phyloP scores from a whole-genome alignment of 106 monocot species.

The Vanilla planifolia region DNA sequence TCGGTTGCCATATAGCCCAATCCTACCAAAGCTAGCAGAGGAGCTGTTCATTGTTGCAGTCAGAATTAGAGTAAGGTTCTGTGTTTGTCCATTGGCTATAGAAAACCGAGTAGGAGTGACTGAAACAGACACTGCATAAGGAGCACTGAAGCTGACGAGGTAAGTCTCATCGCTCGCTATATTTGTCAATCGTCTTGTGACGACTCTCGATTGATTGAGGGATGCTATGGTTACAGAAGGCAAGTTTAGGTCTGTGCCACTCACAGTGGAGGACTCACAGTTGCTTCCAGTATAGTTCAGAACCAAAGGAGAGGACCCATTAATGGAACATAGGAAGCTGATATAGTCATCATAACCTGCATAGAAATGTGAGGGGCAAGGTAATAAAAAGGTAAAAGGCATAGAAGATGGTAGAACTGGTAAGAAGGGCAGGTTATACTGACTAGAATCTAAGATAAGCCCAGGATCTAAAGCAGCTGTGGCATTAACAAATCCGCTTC shows the following conservation, averaged over 20 bases:
- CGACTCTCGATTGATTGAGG: conserved; percentile 55
- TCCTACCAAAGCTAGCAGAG: conserved; percentile 65
- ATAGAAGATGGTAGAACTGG: neutral
- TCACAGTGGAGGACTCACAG: conserved; percentile 44
- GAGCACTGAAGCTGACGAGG: conserved; percentile 61
- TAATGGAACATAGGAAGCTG: conserved; percentile 83
- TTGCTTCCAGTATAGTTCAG: conserved; percentile 62
- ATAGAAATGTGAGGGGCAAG: neutral
- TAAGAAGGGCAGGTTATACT: neutral
- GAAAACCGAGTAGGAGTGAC: conserved; percentile 57
- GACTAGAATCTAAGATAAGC: conserved; percentile 79
- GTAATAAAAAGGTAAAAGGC: neutral
- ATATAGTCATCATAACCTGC: conserved; percentile 74
- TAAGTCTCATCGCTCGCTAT: conserved; percentile 58
- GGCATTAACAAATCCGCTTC: conserved; percentile 90
- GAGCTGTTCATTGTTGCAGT: conserved; percentile 69
- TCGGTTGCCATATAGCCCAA: conserved; percentile 69
- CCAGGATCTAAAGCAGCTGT: conserved; percentile 89
- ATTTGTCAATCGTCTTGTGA: conserved; percentile 66
- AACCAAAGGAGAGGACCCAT: conserved; percentile 68
- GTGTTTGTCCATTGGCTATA: conserved; percentile 42
- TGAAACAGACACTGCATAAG: conserved; percentile 60
- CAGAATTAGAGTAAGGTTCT: conserved; percentile 44
- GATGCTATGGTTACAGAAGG: conserved; percentile 76
- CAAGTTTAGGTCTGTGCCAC: conserved; percentile 65